These are phyloP conservation scores for Populus simonii DNA, from an alignment of 345 rosid species.

Conservation along the genomic window DNA sequence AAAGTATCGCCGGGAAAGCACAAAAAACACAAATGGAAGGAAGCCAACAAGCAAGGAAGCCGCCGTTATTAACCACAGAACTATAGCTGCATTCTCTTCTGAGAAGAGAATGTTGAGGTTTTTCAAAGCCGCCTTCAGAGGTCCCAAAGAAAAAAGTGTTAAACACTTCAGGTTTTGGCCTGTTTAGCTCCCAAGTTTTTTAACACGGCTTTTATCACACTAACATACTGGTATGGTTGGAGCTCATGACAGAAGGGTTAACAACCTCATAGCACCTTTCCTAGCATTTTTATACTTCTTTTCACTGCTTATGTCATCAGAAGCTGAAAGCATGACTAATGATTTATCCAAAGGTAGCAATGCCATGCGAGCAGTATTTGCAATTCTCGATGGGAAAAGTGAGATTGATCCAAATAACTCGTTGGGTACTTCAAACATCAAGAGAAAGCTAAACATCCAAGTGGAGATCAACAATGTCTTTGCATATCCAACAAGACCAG, in stretches of 20 bases:
- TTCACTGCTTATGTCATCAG: constrained; percentile 47
- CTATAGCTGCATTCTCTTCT: constrained; percentile 52
- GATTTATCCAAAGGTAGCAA: constrained; percentile 40
- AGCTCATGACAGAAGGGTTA: constrained; percentile 36
- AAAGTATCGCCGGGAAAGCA: constrained; percentile 47
- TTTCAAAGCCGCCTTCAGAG: constrained; percentile 31
- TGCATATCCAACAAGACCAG: neutral
- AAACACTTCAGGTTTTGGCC: constrained; percentile 47
- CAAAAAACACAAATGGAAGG: constrained; percentile 36
- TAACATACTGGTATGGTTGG: constrained; percentile 53
- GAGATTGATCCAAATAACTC: constrained; percentile 42
- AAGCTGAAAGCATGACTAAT: constrained; percentile 52
- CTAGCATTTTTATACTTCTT: constrained; percentile 47
- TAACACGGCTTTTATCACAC: constrained; percentile 33
- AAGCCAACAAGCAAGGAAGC: constrained; percentile 54
- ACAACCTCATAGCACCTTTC: constrained; percentile 30
- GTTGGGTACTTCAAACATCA: constrained; percentile 11
- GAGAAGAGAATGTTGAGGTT: constrained; percentile 37
- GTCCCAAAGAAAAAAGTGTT: constrained; percentile 38
- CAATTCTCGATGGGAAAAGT: constrained; percentile 30
- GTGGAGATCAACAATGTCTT: constrained; percentile 29
- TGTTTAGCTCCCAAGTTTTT: constrained; percentile 44
- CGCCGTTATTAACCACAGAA: constrained; percentile 45
- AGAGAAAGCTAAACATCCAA: constrained; percentile 15
- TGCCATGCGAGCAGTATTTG: constrained; percentile 36